phyloP scores from a whole-genome alignment of 2,329 filamentous ascomycete species.

The Parafenestella ontariensis region DNA sequence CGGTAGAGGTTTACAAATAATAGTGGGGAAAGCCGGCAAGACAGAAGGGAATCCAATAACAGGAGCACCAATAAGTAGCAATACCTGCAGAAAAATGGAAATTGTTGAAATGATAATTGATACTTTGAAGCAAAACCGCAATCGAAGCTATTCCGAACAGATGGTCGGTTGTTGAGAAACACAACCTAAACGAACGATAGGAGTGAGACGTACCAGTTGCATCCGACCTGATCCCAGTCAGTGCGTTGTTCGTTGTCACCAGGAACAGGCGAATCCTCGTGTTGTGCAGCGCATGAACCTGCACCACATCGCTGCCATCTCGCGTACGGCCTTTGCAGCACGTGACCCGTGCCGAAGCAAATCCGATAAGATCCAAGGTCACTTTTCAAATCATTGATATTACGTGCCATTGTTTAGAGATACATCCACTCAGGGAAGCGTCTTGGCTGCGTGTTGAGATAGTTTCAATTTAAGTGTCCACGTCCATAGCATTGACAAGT shows the following conservation, averaged over 20 bases:
- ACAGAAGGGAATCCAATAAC: not conserved
- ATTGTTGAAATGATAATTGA: not conserved
- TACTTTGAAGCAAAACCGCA: not conserved
- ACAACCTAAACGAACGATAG: not conserved
- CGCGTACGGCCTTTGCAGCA: not conserved
- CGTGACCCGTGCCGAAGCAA: not conserved
- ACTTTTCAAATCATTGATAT: conserved; percentile 2
- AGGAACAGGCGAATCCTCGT: not conserved
- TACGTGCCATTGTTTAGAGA: not conserved
- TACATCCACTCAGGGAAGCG: not conserved
- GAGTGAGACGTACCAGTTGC: conserved; percentile 4
- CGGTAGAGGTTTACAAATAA: conserved; percentile 5
- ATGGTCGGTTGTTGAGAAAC: conserved; percentile 13
- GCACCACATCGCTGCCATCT: not conserved
- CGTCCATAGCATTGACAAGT: not conserved
- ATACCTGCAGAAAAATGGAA: not conserved
- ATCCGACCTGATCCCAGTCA: not conserved
- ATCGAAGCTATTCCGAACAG: conserved; percentile 14
- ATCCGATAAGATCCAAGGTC: not conserved
- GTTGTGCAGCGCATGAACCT: conserved; percentile 21
- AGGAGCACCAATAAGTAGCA: not conserved
- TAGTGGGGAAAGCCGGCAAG: not conserved
- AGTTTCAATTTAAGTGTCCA: not conserved
- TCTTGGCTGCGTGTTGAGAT: not conserved
- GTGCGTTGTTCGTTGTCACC: not conserved